Percentiles rank a stretch among this genome's conserved stretches.
phyloP scores from a whole-genome alignment of 1,284 basidiomycete genomes.

The Puccinia triticina region DNA sequence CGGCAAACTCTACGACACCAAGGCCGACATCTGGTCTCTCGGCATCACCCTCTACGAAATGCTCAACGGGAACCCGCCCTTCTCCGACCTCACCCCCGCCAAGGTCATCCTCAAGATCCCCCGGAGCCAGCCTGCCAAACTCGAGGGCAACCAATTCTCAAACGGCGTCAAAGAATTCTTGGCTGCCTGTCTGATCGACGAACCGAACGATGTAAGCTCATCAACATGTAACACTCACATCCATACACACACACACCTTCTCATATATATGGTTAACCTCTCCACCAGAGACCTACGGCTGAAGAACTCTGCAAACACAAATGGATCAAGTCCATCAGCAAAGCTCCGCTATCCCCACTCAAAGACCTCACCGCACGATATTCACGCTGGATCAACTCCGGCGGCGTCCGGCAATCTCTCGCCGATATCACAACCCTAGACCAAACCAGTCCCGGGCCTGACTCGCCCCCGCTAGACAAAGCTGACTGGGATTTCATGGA shows the following conservation, averaged over 20 bases:
- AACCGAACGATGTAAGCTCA: constrained; percentile 72
- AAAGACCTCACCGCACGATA: constrained; percentile 80
- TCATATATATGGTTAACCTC: background rate
- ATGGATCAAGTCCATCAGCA: constrained; percentile 82
- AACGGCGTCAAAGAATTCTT: constrained; percentile 89
- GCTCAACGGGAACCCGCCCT: constrained; percentile 86
- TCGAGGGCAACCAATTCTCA: constrained; percentile 76
- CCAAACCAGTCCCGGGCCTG: background rate
- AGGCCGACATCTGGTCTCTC: constrained; percentile 95
- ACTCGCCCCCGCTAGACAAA: constrained; percentile 35
- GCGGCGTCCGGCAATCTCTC: constrained; percentile 78
- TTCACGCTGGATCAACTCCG: constrained; percentile 75
- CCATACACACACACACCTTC: background rate
- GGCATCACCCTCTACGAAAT: constrained; percentile 95
- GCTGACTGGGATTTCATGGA: constrained; percentile 50
- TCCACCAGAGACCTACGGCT: constrained; percentile 73
- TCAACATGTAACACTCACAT: background rate
- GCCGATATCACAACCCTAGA: constrained; percentile 63
- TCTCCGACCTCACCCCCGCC: constrained; percentile 73
- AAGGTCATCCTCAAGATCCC: constrained; percentile 90
- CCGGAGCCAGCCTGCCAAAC: constrained; percentile 77
- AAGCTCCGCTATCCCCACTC: constrained; percentile 72
- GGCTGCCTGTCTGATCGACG: constrained; percentile 79
- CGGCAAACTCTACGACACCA: constrained; percentile 84
- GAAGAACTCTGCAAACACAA: constrained; percentile 88